phyloP scores from a whole-genome alignment of 805 yeast genomes.

The Grigorovia jiainica region DNA sequence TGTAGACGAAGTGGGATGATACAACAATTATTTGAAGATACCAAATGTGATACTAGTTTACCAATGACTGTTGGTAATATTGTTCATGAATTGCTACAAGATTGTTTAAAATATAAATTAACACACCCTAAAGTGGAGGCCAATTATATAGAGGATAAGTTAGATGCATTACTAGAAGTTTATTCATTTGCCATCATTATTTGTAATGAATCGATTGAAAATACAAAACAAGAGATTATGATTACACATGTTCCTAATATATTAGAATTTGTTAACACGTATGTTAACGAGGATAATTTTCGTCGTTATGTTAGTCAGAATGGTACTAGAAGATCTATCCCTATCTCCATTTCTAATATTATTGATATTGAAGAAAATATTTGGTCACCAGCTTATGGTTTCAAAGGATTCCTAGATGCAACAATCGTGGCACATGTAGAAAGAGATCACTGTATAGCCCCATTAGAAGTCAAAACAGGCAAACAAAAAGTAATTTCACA shows the following conservation, averaged over 20 bases:
- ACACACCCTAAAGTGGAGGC: slow-evolving; percentile 21
- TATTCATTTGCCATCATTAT: slow-evolving; percentile 45
- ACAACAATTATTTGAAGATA: slow-evolving; percentile 43
- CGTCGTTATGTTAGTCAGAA: slow-evolving; percentile 17
- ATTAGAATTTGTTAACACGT: slow-evolving; percentile 42
- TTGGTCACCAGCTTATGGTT: slow-evolving; percentile 85
- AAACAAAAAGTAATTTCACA: slow-evolving; percentile 51
- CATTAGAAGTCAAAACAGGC: slow-evolving; percentile 90
- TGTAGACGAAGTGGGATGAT: slow-evolving; percentile 70
- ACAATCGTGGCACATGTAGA: slow-evolving; percentile 55
- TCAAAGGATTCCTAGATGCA: slow-evolving; percentile 84
- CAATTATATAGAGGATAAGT: slow-evolving; percentile 21
- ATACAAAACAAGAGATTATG: slow-evolving; percentile 35
- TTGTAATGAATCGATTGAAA: slow-evolving; percentile 40
- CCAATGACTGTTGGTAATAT: slow-evolving; percentile 73
- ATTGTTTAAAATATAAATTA: slow-evolving; percentile 31
- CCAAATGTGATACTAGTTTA: slow-evolving; percentile 49
- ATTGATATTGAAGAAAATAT: slow-evolving; percentile 84
- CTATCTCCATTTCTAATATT: slow-evolving; percentile 50
- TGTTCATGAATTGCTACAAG: slow-evolving; percentile 64
- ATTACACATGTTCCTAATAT: slow-evolving; percentile 43
- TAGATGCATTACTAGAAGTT: slow-evolving; percentile 35
- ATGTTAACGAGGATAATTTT: slow-evolving; percentile 29
- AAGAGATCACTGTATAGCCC: slow-evolving; percentile 45
- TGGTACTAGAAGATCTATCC: slow-evolving; percentile 29